phyloP scores from a whole-genome alignment of 768 basidiomycete genomes.

The Suillus brevipes region DNA sequence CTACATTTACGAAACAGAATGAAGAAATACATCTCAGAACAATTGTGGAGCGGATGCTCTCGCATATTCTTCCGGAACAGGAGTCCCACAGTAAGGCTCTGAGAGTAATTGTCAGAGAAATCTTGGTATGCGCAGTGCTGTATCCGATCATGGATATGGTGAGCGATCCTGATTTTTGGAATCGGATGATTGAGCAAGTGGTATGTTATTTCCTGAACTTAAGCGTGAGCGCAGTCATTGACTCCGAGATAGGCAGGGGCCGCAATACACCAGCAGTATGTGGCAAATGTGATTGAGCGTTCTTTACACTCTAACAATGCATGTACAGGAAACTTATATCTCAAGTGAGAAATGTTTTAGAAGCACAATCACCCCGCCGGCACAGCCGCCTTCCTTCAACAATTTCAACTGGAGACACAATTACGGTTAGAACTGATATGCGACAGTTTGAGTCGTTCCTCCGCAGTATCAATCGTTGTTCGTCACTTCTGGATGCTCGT shows the following conservation, averaged over 20 bases:
- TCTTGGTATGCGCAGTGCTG: slow-evolving; percentile 77
- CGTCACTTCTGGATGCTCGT: slow-evolving; percentile 85
- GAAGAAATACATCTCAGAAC: slow-evolving; percentile 83
- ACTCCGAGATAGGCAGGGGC: slow-evolving; percentile 51
- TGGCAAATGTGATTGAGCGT: neutral
- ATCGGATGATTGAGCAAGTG: slow-evolving; percentile 86
- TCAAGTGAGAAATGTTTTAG: slow-evolving; percentile 81
- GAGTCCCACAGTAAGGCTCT: slow-evolving; percentile 73
- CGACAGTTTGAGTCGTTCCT: slow-evolving; percentile 92
- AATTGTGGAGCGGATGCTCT: slow-evolving; percentile 71
- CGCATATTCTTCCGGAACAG: slow-evolving; percentile 70
- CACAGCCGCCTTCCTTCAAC: slow-evolving; percentile 43
- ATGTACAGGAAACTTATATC: slow-evolving; percentile 72
- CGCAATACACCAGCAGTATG: slow-evolving; percentile 67
- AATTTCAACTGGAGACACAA: slow-evolving; percentile 57
- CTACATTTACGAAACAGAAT: slow-evolving; percentile 84
- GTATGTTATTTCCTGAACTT: slow-evolving; percentile 47
- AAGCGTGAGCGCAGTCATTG: neutral
- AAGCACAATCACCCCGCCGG: slow-evolving; percentile 70
- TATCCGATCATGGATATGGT: slow-evolving; percentile 92
- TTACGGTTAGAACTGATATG: slow-evolving; percentile 78
- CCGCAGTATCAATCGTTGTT: slow-evolving; percentile 77
- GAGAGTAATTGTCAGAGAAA: slow-evolving; percentile 74
- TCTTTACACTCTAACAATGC: slow-evolving; percentile 7
- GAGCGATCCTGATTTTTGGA: slow-evolving; percentile 97